phyloP scores from a whole-genome alignment of 2,329 filamentous ascomycete genomes.

The Verticillium nubilum region DNA sequence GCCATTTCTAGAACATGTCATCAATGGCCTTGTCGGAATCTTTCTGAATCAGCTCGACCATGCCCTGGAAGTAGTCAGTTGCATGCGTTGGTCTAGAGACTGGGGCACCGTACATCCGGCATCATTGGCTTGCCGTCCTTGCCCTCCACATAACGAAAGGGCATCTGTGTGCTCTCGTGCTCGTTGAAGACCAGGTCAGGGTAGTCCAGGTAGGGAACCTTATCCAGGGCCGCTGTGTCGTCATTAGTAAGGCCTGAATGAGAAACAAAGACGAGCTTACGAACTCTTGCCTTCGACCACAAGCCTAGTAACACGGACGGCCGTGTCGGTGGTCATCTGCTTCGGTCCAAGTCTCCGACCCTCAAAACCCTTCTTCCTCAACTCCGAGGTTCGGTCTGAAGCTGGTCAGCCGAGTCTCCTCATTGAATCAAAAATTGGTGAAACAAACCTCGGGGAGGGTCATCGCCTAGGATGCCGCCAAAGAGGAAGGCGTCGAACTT shows the following conservation, averaged over 20 bases:
- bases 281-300: conserved; percentile 79
- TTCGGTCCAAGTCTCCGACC: conserved; percentile 83
- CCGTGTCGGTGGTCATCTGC: conserved; percentile 98
- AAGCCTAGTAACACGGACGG: conserved; percentile 86
- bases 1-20: conserved; percentile 68
- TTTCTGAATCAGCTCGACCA: conserved; percentile 88
- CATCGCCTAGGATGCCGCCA: conserved; percentile 95
- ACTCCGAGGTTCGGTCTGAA: conserved; percentile 86
- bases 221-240: conserved; percentile 62
- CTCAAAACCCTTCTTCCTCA: conserved; percentile 87
- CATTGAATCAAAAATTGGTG: not conserved
- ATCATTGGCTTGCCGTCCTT: conserved; percentile 76
- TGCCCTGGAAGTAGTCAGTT: conserved; percentile 57
- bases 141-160: conserved; percentile 87
- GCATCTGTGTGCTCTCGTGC: conserved; percentile 95
- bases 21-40: conserved; percentile 90
- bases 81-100: not conserved
- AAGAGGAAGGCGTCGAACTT: conserved; percentile 89
- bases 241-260: conserved; percentile 3
- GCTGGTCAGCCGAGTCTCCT: conserved; percentile 5
- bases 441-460: conserved; percentile 77
- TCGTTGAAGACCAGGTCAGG: conserved; percentile 87
- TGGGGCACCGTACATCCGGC: conserved; percentile 64
- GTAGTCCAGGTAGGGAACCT: conserved; percentile 79
- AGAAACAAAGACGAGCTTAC: conserved; percentile 15